Conservation (phyloP, 805 yeast species). For the Pichia heedii region DNA sequence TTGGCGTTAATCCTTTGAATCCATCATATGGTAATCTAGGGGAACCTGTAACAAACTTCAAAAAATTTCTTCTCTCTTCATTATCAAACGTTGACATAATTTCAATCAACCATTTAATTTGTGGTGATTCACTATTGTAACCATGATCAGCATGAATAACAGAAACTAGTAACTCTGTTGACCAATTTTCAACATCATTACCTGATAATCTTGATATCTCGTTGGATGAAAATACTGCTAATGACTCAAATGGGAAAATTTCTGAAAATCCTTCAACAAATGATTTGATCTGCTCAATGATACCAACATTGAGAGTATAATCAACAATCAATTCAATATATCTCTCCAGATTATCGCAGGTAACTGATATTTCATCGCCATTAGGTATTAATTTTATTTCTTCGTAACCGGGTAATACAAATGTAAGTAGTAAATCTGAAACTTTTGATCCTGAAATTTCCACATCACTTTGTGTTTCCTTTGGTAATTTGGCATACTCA, state of each 20-base stretch:
- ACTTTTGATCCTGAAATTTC: slow-evolving; percentile 28
- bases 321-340: slow-evolving; percentile 54
- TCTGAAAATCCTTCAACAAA: slow-evolving; percentile 75
- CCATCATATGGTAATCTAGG: slow-evolving; percentile 94
- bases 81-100: slow-evolving; percentile 47
- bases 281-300: slow-evolving; percentile 51
- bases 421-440: slow-evolving; percentile 50
- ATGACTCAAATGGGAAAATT: slow-evolving; percentile 70
- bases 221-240: slow-evolving; percentile 61
- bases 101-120: slow-evolving; percentile 52
- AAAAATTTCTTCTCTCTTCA: slow-evolving; percentile 57
- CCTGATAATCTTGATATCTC: slow-evolving; percentile 73
- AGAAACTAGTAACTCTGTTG: slow-evolving; percentile 45
- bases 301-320: slow-evolving; percentile 52
- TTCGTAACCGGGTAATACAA: slow-evolving; percentile 70
- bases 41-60: slow-evolving; percentile 87
- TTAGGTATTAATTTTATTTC: slow-evolving; percentile 45
- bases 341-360: slow-evolving; percentile 41
- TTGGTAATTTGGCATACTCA: slow-evolving; percentile 7
- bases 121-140: slow-evolving; percentile 57
- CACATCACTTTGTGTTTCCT: slow-evolving; percentile 9
- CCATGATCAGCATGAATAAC: slow-evolving; percentile 86
- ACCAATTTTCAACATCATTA: slow-evolving; percentile 82
- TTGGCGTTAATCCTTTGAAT: slow-evolving; percentile 72
- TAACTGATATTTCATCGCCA: slow-evolving; percentile 47